Conservation (phyloP, 192 early-diverging fungal species). For the Coemansia sp. region DNA sequence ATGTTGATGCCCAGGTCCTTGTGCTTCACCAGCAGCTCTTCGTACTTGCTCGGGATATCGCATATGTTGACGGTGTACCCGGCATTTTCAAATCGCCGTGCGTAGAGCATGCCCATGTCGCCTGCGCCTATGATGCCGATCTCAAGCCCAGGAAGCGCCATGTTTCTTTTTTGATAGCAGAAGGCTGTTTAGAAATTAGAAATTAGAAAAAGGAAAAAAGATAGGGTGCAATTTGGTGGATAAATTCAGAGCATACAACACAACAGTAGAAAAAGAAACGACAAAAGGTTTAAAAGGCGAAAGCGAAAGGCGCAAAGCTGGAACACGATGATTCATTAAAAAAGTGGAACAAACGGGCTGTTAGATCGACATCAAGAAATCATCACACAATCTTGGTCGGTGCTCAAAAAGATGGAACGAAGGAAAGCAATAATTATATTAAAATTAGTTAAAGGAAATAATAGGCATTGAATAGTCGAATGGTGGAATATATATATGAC, state of each 20-base stretch:
- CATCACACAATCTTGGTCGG: no score
- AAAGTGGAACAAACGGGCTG: no score
- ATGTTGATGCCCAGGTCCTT: constrained; percentile 58
- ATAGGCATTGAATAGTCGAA: background rate
- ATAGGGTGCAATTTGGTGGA: background rate
- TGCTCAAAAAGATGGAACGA: no score
- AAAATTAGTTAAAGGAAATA: background rate
- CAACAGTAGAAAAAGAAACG: no score
- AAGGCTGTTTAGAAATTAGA: background rate
- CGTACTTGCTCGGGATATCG: constrained; percentile 78
- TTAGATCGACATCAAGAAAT: no score
- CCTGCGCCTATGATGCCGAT: constrained; percentile 95
- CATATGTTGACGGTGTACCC: constrained; percentile 86
- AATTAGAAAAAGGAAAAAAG: background rate
- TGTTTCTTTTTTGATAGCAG: background rate
- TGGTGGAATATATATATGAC: background rate
- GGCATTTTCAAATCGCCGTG: constrained; percentile 64
- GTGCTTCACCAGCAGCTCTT: constrained; percentile 64
- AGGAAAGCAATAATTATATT: no score
- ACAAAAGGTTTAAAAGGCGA: no score
- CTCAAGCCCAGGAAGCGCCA: constrained; percentile 49
- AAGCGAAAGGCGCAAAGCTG: no score
- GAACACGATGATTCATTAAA: no score
- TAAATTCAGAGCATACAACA: background rate
- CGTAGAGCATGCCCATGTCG: constrained; percentile 95